Base-by-base conservation (phyloP, 1,284 basidiomycete genomes). In the Papiliotrema fonsecae region DNA sequence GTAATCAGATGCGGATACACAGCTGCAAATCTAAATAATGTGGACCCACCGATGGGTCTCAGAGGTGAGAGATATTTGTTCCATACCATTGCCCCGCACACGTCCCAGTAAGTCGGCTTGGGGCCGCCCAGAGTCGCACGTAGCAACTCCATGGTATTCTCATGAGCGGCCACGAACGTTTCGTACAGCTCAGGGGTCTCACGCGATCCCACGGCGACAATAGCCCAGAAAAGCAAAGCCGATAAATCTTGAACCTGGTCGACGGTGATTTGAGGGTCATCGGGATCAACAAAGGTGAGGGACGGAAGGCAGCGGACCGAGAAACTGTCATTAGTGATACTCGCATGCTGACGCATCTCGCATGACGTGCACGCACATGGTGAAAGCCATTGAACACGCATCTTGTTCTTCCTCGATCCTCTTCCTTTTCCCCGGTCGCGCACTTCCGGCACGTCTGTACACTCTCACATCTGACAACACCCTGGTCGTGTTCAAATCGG, bases 181-280 rank as follows among this genome's bases (percentile, higher is more conserved):
- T 47, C 45, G 27, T 30, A 31, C 19, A 50, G 37, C n/a, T 50
- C 49, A 4, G 21, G 32, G n/a, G 43, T 37, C 27, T 50, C 49
- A 28, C 49, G 21, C 13, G 49, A 13, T 21, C 49, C 49, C 3
- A 41, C 37, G 19, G 49, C 37, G 11, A 50, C 37, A 13, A 50
- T 34, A 10, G 44, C 42, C 36, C 42, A 50, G 37, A 35, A 50
- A 11, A 50, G 49, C 7, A 50, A 28, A 11, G 35, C 36, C 37
- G 49, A 50, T 6, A 24, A n/a, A 13, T 43, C 36, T 6, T 22
- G 22, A 28, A 45, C 36, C 11, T 7, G 9, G 3, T 32, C 38
- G 7, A 36, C 5, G 6, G 34, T 50, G 30, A 37, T 41, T 6
- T 26, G 27, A 2, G 49, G 43, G 9, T 43, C 42, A 18, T 22